Evolutionary conservation across 495 filamentous ascomycete species (phyloP), one percentile per base, ranked within the genome.

Genomic region (Aspergillus funiculosus): DNA sequence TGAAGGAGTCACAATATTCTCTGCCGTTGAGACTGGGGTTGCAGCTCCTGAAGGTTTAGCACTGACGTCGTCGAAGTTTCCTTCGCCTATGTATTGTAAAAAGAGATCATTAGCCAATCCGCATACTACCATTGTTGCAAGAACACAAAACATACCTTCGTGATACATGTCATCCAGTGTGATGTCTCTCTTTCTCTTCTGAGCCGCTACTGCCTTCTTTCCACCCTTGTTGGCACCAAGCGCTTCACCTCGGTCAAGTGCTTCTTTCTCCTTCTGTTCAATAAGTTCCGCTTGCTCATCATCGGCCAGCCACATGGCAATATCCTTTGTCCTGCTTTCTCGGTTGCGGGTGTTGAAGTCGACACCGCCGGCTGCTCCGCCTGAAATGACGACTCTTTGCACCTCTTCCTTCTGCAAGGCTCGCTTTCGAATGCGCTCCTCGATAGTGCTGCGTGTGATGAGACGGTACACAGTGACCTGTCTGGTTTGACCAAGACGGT

Each of bases 321-420:
- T 94, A 58, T 96, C 90, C 68, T 94, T 94, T 49, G 89, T 92
- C 26, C 88, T 80, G 64, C 90, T 95, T 64, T 94, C 89, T 38
- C 87, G 80, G 51, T 82, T 80, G 50, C 89, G 81, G 13, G 88
- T 91, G 61, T 90, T 94, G 73, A 96, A 96, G 68, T 96, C 90
- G 30, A 95, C 90, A 46, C 83, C 82, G 39, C 82, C 75, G 30
- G 85, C 79, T 29, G 82, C 86, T 29, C 89, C 89, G 47, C 89
- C 89, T 20, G 88, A 87, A 57, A 99, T 99, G 63, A 99, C 92
- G 22, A 99, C 92, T 20, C 92, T 86, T 66, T 99, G 92, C 52
- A 99, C 92, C 62, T 99, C 92, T 69, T 99, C 94, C 67, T 99
- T 99, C 65, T 99, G 92, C 62, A 95, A 70, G 24, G 92, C 92